Base-by-base conservation (phyloP, 202 grass and related monocot genomes). In the Eragrostis tef region DNA sequence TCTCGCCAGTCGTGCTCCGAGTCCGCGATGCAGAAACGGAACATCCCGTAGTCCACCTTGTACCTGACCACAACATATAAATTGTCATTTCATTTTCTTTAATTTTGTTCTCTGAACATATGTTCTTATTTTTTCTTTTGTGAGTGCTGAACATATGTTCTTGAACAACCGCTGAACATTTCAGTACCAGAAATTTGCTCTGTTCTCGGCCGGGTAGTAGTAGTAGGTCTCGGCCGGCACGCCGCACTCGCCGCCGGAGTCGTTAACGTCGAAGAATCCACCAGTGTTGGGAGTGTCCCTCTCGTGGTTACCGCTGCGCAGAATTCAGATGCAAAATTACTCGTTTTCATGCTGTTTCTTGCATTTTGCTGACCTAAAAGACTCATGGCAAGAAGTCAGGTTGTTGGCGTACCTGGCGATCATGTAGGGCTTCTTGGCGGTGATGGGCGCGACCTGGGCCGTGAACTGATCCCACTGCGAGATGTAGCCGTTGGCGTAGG, bases 391-490 rank as follows among this genome's bases (percentile, higher is more conserved):
- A 39, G 34, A 2, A 39, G 34, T 39, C 34, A 5, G 44, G 44
- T 11, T 44, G 45, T 14, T 8, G 39, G 4, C 16, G 11, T 9
- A 3, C 86, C 90, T 93, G 36, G 86, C 91, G 19, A 87, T 56
- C 91, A 94, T 94, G 78, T 89, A 94, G 0, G 91, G 91, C 39
- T 82, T 80, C 12, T 12, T 74, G 7, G 88, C 84, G 15, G 72
- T 59, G 79, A 94, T 94, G 60, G 76, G 61, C 11, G 70, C 88
- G 17, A 94, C 80, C 84, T 94, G 86, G 0, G 86, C 83, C 6
- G 88, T 94, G 81, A 94, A 94, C 74, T 94, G 91, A 27, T 94
- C 88, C 91, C 91, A 94, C 49, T 94, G 91, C 7, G 88, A 94
- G 15, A 91, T 14, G 80, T 94, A 94, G 6, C 88, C 91, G 29